Evolutionary conservation across 1,139 yeast genomes (phyloP), one percentile per base, ranked within the genome.

Genomic region (Scheffersomyces cryptocercus): DNA sequence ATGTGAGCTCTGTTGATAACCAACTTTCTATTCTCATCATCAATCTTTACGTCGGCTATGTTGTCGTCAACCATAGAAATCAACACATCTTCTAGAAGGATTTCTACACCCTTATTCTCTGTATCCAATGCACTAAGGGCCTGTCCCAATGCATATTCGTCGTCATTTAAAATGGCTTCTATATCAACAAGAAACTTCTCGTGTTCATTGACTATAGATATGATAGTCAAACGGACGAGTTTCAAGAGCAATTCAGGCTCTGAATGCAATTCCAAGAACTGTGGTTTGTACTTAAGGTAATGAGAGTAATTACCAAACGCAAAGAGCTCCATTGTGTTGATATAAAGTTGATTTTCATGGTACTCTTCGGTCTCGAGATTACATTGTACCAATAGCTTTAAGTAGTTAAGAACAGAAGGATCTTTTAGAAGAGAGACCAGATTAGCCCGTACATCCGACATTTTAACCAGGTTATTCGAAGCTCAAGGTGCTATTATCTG

Each of bases 291-390:
- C 36, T 54, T 46, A 11, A 51, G 34, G 49, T 68, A 71, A 37
- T 65, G 61, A 7, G 52, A 44, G 30, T 58, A 56, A 37, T 62
- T 59, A 2, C 78, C 77, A 51, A 67, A 71, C 3, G 75, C 57
- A 47, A 70, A 72, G 37, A 73, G 57, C 52, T 73, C 78, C 8
- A 68, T 41, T 1, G 70, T 61, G 41, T 62, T 20, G 26, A 8
- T 20, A 6, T 5, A 20, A 20, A 20, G 26, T 20, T 20, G 26
- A 8, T 61, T 31, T 40, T 45, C 10, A 39, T 24, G 13, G 34
- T 28, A 15, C 32, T 26, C 20, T 28, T 33, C 9, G 26, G 26
- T 20, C 26, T 20, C 26, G 8, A 20, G 26, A 20, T 20, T 20
- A 6, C 1, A 6, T 8, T 20, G 26, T 20, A 20, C 26, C 26